These are phyloP conservation scores for Seiridium cupressi DNA, from an alignment of 2,329 filamentous ascomycete genomes.

Conservation along the genomic window DNA sequence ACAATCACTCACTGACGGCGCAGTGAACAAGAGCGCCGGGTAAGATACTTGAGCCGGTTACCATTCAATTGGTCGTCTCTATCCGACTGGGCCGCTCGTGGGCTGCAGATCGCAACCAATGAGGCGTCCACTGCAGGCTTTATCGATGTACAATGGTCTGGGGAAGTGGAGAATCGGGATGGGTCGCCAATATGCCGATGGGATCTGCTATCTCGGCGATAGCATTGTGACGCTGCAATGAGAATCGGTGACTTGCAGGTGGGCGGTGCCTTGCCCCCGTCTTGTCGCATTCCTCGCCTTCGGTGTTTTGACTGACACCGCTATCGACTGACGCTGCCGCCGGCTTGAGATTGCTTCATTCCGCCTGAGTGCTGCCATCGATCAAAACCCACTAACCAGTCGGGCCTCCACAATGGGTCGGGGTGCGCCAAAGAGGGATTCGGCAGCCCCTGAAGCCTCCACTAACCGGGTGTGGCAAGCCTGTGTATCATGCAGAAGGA, in stretches of 20 bases:
- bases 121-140: neutral
- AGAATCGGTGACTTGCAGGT: no score
- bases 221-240: neutral
- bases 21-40: no score
- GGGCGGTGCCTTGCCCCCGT: no score
- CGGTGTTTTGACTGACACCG: no score
- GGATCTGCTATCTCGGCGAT: neutral
- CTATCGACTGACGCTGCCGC: neutral
- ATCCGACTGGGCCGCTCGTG: neutral
- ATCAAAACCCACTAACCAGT: neutral
- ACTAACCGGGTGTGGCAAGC: slow-evolving; percentile 3
- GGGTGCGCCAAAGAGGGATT: neutral
- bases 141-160: neutral
- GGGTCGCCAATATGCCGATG: neutral
- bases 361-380: neutral
- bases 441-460: neutral
- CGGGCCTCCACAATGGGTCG: neutral
- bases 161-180: slow-evolving; percentile 1
- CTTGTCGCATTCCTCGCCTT: no score
- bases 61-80: neutral
- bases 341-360: neutral
- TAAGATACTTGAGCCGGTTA: no score
- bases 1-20: no score
- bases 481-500: slow-evolving; percentile 1
- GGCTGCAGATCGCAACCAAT: neutral